Evolutionary conservation across 331 rosid genomes (phyloP).

Genomic region (Phaseolus coccineus): DNA sequence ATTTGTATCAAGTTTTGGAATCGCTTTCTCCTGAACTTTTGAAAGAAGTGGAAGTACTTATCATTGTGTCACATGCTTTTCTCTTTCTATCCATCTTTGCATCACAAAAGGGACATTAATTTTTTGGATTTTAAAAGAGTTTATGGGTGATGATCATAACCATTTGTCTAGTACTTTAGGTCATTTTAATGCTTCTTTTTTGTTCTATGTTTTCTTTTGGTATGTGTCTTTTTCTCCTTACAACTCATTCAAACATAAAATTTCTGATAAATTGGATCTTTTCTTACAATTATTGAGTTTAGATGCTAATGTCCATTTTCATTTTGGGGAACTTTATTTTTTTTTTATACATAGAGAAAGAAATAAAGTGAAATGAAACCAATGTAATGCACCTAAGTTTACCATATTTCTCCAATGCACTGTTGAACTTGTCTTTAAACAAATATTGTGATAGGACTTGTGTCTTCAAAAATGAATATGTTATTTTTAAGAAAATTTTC

Average conservation of each 20-base stretch:
- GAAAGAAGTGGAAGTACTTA: constrained; percentile 7
- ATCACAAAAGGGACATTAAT: constrained; percentile 11
- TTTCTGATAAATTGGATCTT: background rate
- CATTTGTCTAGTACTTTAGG: background rate
- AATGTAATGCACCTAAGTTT: background rate
- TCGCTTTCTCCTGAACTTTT: background rate
- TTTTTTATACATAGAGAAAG: no score
- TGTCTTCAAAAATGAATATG: background rate
- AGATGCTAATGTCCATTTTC: constrained; percentile 1
- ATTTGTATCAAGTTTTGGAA: background rate
- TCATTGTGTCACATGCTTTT: constrained; percentile 34
- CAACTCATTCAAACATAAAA: background rate
- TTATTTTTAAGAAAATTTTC: background rate
- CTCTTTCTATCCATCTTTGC: background rate
- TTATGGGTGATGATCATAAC: constrained; percentile 5
- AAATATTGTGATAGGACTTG: background rate
- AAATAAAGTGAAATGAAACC: background rate
- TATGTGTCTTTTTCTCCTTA: background rate
- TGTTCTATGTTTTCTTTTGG: background rate
- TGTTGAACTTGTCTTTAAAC: background rate
- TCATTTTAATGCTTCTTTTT: background rate
- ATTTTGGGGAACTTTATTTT: background rate
- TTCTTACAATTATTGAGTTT: background rate
- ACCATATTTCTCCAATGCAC: background rate
- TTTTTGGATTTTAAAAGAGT: constrained; percentile 20